phyloP scores from a whole-genome alignment of 164 flowering plant species.

The Chloranthus sessilifolius region DNA sequence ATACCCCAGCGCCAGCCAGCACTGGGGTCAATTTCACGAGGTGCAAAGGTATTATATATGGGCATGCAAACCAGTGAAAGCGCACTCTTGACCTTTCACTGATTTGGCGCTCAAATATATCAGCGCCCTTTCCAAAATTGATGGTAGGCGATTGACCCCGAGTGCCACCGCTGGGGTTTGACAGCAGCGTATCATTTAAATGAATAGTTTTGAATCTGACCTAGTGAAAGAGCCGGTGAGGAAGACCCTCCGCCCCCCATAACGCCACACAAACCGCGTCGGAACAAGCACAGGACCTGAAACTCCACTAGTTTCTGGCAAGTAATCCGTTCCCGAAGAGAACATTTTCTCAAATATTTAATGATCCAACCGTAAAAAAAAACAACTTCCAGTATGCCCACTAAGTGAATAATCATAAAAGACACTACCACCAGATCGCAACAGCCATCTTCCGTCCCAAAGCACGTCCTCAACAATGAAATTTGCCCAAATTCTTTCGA shows the following conservation, averaged over 20 bases:
- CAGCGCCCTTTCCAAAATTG: no score
- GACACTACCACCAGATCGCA: slow-evolving; percentile 8
- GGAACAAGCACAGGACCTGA: slow-evolving; percentile 29
- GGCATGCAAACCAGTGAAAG: no score
- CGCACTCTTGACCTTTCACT: no score
- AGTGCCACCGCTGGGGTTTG: no score
- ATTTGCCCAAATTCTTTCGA: slow-evolving; percentile 3
- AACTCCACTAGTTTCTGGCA: slow-evolving; percentile 29
- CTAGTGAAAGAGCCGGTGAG: slow-evolving; percentile 47
- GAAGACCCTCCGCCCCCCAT: slow-evolving; percentile 52
- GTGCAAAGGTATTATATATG: no score
- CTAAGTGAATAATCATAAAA: no score
- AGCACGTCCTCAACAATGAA: neutral
- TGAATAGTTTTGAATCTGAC: slow-evolving; percentile 32
- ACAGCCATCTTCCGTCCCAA: neutral
- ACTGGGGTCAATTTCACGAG: no score
- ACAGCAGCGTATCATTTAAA: no score
- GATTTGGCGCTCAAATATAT: no score
- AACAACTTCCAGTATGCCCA: no score
- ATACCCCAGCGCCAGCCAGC: no score
- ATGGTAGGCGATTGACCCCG: no score
- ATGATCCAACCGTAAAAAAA: neutral
- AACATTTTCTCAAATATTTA: slow-evolving; percentile 30
- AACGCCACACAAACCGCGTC: slow-evolving; percentile 50
- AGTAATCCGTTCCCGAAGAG: slow-evolving; percentile 26